Percentiles rank a stretch among this genome's conserved stretches.
phyloP scores from a whole-genome alignment of 306 rosid species.

The Adenanthera pavonina region DNA sequence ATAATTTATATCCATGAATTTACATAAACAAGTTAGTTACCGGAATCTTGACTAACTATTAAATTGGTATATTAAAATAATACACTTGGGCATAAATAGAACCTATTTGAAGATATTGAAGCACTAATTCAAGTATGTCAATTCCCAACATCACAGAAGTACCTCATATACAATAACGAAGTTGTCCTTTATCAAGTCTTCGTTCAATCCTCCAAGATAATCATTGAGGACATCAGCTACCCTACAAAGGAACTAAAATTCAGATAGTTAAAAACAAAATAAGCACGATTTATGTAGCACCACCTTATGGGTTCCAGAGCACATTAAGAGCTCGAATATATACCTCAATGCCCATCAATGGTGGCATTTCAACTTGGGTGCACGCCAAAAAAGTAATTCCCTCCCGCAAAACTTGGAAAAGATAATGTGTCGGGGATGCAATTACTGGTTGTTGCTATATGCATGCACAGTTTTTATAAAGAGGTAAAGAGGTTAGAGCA shows the following conservation, averaged over 20 bases:
- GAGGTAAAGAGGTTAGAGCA: background rate
- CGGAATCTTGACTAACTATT: background rate
- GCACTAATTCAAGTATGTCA: background rate
- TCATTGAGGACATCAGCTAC: constrained; percentile 90
- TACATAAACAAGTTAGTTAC: background rate
- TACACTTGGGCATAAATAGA: background rate
- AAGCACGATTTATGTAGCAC: background rate
- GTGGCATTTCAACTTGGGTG: constrained; percentile 98
- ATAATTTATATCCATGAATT: background rate
- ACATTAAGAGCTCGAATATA: constrained; percentile 9
- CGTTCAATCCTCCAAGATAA: constrained; percentile 91
- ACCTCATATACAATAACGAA: constrained; percentile 93
- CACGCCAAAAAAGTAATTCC: constrained; percentile 97
- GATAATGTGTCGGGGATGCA: constrained; percentile 97
- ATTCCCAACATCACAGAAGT: constrained; percentile 20
- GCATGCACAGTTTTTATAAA: background rate
- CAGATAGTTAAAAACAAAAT: constrained; percentile 45
- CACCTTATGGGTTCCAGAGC: background rate
- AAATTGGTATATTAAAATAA: background rate
- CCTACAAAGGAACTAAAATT: constrained; percentile 89
- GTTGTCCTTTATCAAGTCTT: constrained; percentile 86
- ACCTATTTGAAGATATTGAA: background rate
- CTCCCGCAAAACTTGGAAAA: constrained; percentile 86
- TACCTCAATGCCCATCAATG: constrained; percentile 96
- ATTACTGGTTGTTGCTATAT: constrained; percentile 81